Percentiles rank a stretch among this genome's conserved stretches.
These are phyloP conservation scores for Mycena crocata DNA, from an alignment of 768 basidiomycete species.

Conservation along the genomic window DNA sequence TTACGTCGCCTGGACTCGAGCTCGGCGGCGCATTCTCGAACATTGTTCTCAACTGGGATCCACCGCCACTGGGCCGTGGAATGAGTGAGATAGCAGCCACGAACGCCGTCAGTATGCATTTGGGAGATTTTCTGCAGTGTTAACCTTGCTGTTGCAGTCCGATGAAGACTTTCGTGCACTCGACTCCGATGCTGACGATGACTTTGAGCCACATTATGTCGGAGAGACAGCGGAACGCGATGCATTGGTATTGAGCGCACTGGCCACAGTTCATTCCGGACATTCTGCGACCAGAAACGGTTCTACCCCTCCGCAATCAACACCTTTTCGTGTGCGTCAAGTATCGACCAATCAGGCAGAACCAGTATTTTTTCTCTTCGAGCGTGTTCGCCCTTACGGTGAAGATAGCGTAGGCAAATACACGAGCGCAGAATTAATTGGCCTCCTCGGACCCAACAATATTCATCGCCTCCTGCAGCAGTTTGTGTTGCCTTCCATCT, in stretches of 20 bases:
- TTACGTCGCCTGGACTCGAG: conserved; percentile 31
- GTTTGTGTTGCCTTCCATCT: conserved; percentile 17
- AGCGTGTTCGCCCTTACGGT: conserved; percentile 31
- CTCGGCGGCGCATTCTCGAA: conserved; percentile 32
- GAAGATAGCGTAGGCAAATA: conserved; percentile 34
- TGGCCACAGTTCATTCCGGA: conserved; percentile 28
- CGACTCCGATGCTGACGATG: conserved; percentile 34
- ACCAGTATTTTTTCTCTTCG: conserved; percentile 33
- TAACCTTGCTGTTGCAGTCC: conserved; percentile 9
- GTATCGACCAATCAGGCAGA: conserved; percentile 33
- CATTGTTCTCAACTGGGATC: conserved; percentile 34
- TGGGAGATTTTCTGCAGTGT: not conserved
- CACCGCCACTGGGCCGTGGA: conserved; percentile 7
- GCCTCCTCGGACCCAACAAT: conserved; percentile 33
- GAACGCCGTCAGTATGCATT: not conserved
- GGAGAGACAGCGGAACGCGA: conserved; percentile 33
- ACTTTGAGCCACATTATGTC: conserved; percentile 33
- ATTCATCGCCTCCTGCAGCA: conserved; percentile 32
- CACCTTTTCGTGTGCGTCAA: conserved; percentile 32
- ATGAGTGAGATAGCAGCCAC: conserved; percentile 11
- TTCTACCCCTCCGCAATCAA: conserved; percentile 28
- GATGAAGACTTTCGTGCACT: conserved; percentile 27
- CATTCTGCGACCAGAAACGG: conserved; percentile 27
- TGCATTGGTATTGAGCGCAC: conserved; percentile 28
- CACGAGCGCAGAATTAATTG: conserved; percentile 33